phyloP scores from a whole-genome alignment of 2,329 filamentous ascomycete species.

The Fonsecaea multimorphosa region DNA sequence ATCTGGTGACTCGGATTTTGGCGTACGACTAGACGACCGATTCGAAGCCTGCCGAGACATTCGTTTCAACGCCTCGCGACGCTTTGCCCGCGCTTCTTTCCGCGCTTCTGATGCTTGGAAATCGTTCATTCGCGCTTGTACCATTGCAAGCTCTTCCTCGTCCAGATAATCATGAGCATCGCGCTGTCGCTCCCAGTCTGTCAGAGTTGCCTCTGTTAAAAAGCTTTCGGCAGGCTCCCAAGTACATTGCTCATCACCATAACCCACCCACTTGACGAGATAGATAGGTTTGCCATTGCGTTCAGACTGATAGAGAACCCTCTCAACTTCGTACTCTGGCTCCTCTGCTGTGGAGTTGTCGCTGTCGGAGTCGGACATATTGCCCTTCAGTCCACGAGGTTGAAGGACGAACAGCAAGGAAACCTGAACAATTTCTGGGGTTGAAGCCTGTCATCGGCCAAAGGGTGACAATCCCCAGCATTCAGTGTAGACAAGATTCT shows the following conservation, averaged over 20 bases:
- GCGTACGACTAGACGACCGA: background rate
- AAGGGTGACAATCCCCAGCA: background rate
- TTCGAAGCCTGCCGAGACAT: background rate
- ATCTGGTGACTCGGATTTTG: background rate
- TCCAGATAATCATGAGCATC: slow-evolving; percentile 40
- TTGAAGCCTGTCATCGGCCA: background rate
- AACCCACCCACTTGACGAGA: slow-evolving; percentile 70
- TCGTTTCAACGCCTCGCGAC: background rate
- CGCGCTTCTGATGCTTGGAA: slow-evolving; percentile 9
- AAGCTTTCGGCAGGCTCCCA: slow-evolving; percentile 59
- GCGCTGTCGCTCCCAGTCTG: slow-evolving; percentile 48
- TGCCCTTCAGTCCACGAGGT: background rate
- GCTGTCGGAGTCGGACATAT: slow-evolving; percentile 4
- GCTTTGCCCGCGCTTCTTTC: slow-evolving; percentile 9
- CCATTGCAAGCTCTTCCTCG: slow-evolving; percentile 24
- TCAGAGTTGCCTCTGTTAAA: slow-evolving; percentile 46
- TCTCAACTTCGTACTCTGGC: slow-evolving; percentile 62
- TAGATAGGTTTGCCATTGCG: slow-evolving; percentile 53
- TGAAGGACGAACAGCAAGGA: background rate
- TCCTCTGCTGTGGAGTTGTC: slow-evolving; percentile 40
- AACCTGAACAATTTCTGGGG: background rate
- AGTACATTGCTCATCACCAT: slow-evolving; percentile 61
- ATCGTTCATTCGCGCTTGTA: slow-evolving; percentile 33
- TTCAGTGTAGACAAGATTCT: background rate
- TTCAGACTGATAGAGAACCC: slow-evolving; percentile 57